Evolutionary conservation across 345 rosid species (phyloP).

Genomic region (Pugionium cornutum): DNA sequence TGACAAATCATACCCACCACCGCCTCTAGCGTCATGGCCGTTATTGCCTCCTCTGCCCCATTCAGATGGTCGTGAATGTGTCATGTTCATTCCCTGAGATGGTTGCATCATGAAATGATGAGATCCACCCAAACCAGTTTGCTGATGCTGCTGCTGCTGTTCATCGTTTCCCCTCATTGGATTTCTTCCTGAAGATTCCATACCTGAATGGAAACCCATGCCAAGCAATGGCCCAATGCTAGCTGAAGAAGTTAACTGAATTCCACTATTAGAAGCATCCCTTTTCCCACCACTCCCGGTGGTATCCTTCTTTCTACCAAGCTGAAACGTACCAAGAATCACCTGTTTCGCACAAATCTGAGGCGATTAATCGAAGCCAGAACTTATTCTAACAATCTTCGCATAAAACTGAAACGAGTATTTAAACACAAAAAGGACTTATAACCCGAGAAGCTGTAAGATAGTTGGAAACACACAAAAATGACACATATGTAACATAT

Average conservation of each 20-base stretch:
- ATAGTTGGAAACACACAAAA: slow-evolving; percentile 7
- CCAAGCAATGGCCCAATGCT: slow-evolving; percentile 51
- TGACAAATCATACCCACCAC: slow-evolving; percentile 52
- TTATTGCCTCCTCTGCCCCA: slow-evolving; percentile 51
- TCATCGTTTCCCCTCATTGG: slow-evolving; percentile 53
- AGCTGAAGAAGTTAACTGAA: slow-evolving; percentile 52
- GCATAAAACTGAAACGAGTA: not conserved
- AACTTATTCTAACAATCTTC: not conserved
- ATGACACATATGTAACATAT: not conserved
- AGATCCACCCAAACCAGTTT: slow-evolving; percentile 33
- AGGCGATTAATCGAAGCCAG: slow-evolving; percentile 9
- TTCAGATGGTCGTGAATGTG: slow-evolving; percentile 50
- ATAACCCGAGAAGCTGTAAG: not conserved
- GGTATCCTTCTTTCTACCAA: slow-evolving; percentile 57
- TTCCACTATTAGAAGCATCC: slow-evolving; percentile 51
- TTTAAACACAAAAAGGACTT: not conserved
- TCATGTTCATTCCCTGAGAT: slow-evolving; percentile 48
- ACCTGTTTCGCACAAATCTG: slow-evolving; percentile 47
- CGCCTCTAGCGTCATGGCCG: slow-evolving; percentile 37
- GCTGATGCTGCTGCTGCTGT: slow-evolving; percentile 34
- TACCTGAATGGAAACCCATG: slow-evolving; percentile 47
- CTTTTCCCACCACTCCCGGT: slow-evolving; percentile 42
- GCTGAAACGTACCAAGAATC: slow-evolving; percentile 67
- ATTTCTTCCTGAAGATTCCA: slow-evolving; percentile 59
- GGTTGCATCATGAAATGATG: slow-evolving; percentile 59